Conservation (phyloP, 2,329 filamentous ascomycete genomes). For the Seiridium cupressi region DNA sequence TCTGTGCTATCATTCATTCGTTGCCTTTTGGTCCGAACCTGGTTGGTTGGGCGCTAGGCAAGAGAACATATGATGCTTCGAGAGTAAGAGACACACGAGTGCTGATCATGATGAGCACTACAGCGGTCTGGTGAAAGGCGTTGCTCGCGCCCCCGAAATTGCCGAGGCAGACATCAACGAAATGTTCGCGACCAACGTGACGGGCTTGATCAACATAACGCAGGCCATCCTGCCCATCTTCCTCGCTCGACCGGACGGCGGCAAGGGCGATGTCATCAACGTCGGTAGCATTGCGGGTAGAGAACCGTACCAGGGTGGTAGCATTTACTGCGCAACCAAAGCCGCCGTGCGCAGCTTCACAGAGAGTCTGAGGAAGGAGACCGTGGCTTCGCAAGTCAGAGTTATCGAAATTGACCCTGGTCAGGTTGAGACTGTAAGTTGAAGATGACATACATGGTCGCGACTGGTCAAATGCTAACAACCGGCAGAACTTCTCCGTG, state of each 20-base stretch:
- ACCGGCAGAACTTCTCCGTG: constrained; percentile 63
- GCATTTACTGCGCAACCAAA: constrained; percentile 79
- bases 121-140: constrained; percentile 84
- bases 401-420: constrained; percentile 76
- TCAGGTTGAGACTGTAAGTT: constrained; percentile 66
- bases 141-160: constrained; percentile 84
- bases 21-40: not conserved
- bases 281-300: constrained; percentile 62
- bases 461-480: not conserved
- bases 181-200: constrained; percentile 94
- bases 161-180: constrained; percentile 74
- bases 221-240: constrained; percentile 85
- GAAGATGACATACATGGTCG: too few species aligned
- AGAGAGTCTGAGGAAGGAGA: constrained; percentile 67
- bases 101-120: not conserved
- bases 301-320: constrained; percentile 69
- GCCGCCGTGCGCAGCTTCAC: constrained; percentile 73
- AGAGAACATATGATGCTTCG: not conserved
- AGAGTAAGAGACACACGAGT: not conserved
- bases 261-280: constrained; percentile 91
- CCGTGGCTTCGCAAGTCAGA: constrained; percentile 67
- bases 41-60: not conserved
- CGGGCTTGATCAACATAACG: constrained; percentile 93
- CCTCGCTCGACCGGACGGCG: constrained; percentile 71
- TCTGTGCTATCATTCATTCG: not conserved